Base-by-base conservation (phyloP, 768 basidiomycete species). In the Tricholoma bakamatsutake region DNA sequence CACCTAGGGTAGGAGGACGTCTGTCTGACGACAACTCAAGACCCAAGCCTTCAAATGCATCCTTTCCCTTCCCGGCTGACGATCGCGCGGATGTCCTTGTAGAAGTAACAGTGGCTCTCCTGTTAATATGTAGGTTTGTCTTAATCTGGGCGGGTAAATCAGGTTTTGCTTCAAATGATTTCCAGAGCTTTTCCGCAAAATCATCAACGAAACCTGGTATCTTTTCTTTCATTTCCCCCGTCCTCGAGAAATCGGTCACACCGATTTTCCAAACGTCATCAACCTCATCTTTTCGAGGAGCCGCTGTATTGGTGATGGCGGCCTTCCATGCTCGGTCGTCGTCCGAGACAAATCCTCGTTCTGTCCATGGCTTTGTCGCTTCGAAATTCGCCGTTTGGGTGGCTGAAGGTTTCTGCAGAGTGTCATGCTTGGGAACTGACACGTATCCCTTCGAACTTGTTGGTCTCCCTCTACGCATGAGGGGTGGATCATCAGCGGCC, bases 21-120 rank as follows among this genome's bases (percentile, higher is more conserved):
- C 73, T 75, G 21, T 72, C 74, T 27, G 69, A 62, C n/a, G 76
- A 67, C 28, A 69, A 64, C 56, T 70, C 67, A 18, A 87, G 65
- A 7, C 82, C 88, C 46, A 93, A 71, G 10, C 87, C 90, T 34
- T 88, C 87, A 59, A 93, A 93, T 4, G 90, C 91, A 64, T 93
- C 90, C 60, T 79, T 87, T 17, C 76, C 75, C 52, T 56, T 62
- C 18, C 39, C 15, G 27, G 56, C 54, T 1, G 49, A 39, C 56
- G 24, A 54, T 53, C 12, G 57, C 47, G 31, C 52, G 17, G 52
- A 54, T 13, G 37, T 34, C 17, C 39, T 50, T 8, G 59, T 35
- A 37, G 55, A 52, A 10, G 56, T 35, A 12, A 54, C 28, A 45
- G 59, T 58, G 30, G 62, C 57, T n/a, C 59, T 55, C 3, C 57